Base-by-base conservation (phyloP, 2,329 filamentous ascomycete species). In the Hymenoscyphus fructigenus region DNA sequence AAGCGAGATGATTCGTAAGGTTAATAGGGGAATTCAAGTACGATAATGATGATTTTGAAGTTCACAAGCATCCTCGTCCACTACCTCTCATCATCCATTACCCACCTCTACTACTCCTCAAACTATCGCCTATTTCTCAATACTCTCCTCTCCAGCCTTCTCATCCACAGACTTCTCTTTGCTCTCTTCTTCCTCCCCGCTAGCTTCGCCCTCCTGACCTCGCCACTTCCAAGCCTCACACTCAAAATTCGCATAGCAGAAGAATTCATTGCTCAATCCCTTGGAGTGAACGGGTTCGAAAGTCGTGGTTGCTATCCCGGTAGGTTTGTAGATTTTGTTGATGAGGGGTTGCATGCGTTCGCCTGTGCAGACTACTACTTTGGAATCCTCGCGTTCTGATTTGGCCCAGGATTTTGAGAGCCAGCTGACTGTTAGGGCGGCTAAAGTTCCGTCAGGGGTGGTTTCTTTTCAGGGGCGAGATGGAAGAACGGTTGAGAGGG, bases 171-270 rank as follows among this genome's bases (percentile, higher is more conserved):
- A 41, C 23, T 38, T 60, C 71, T 74, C 84, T 53, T 74, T 77
- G 83, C 84, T 85, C 5, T 75, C 76, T 6, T 78, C 87, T 23
- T 50, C 20, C 59, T 60, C 23, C 10, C 53, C 28, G 10, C 29
- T 26, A n/a, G 5, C 32, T 26, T 59, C 29, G 20, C 7, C 32
- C 29, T 75, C 36, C 12, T 15, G 12, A 17, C 9, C 34, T 26
- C 32, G 47, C 70, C 75, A 84, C 55, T 74, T 77, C 83, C 85
- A 86, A 4, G 75, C 76, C 6, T 78, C 78, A 71, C 87, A 85
- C 75, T 91, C 88, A 73, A 91, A 93, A 73, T 91, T 93, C 28
- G 91, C 86, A 73, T 92, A 94, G 76, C 89, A 93, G 73, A 85
- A 84, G 75, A 93, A 95, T 76, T 92, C 90, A 73, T 95, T 95